Base-by-base conservation (phyloP, 1,284 basidiomycete genomes). In the Peniophora sp. region DNA sequence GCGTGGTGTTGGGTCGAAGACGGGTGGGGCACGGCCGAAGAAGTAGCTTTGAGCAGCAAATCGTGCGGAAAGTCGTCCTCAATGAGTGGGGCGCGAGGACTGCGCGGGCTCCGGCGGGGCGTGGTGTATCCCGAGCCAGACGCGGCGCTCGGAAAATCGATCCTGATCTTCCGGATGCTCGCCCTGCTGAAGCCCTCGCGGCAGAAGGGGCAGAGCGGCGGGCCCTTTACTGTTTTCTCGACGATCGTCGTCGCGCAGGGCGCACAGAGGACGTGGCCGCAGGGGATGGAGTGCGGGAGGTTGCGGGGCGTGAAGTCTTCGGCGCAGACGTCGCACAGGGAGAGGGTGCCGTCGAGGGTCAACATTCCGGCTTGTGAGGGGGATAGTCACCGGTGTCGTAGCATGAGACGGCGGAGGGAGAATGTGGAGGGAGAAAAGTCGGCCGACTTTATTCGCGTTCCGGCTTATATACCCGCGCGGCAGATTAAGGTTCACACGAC, bases 291-390 rank as follows among this genome's bases (percentile, higher is more conserved):
- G 66, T 88, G 83, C 54, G 86, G 86, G 54, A 78, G 71, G 66
- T 80, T 79, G 59, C 80, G 80, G 51, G 81, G 72, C 61, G 82
- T 80, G 66, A 78, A 88, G 73, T 88, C 86, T 69, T 88, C 85
- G 64, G 85, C 85, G 73, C 85, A 88, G 62, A 88, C 85, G 74
- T 88, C 85, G 81, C 85, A 88, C 66, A 81, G 76, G 64, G 83
- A 87, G 37, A n/a, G n/a, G 70, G 83, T 83, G 65, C 82, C 76
- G 71, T 72, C 77, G 65, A 88, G 83, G 64, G 85, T 83, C 70
- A 88, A 77, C 86, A 88, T 88, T 47, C 56, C 39, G 39, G 15
- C 15, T 58, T 49, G 51, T 47, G 51, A 47, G 24, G 47, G 45
- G 44, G 49, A 49, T 20, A 47, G 50, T 52, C 53, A 57, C 27